Conservation (phyloP, 768 basidiomycete genomes). For the Sporobolomyces roseus region DNA sequence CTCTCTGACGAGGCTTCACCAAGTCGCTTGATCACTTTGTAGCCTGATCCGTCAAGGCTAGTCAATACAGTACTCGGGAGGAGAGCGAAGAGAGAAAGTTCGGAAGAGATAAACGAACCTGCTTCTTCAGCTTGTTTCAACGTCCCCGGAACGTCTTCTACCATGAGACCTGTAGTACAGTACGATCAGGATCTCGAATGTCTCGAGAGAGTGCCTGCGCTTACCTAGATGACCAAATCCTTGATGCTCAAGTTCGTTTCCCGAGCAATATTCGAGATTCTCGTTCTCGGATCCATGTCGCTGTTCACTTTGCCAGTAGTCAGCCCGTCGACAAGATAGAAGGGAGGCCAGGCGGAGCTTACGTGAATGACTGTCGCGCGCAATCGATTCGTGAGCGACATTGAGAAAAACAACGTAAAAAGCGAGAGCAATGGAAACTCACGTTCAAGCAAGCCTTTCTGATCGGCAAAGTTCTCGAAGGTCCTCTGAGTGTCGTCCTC, state of each 20-base stretch:
- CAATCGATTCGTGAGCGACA: too few species aligned
- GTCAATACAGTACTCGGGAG: too few species aligned
- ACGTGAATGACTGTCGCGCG: conserved; percentile 38
- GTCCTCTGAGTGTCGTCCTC: conserved; percentile 31
- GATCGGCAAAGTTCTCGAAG: conserved; percentile 31
- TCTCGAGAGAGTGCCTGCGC: not conserved
- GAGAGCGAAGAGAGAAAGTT: too few species aligned
- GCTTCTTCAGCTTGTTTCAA: conserved; percentile 22
- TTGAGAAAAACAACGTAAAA: not conserved
- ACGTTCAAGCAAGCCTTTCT: conserved; percentile 39
- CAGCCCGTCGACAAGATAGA: too few species aligned
- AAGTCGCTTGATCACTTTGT: conserved; percentile 35
- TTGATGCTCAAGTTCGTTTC: conserved; percentile 12
- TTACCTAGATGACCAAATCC: conserved; percentile 37
- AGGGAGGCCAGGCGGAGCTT: not conserved
- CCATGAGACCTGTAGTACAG: conserved; percentile 13
- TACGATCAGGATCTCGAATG: not conserved
- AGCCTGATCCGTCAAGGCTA: not conserved
- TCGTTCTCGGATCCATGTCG: conserved; percentile 36
- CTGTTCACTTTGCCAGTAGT: not conserved
- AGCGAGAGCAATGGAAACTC: too few species aligned
- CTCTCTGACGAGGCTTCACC: conserved; percentile 27
- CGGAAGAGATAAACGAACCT: not conserved
- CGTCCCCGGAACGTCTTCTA: conserved; percentile 34
- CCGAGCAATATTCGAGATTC: conserved; percentile 14